Evolutionary conservation across 2,329 filamentous ascomycete species (phyloP), one percentile per base, ranked within the genome.

Genomic region (Arthrobotrys sphaeroides): DNA sequence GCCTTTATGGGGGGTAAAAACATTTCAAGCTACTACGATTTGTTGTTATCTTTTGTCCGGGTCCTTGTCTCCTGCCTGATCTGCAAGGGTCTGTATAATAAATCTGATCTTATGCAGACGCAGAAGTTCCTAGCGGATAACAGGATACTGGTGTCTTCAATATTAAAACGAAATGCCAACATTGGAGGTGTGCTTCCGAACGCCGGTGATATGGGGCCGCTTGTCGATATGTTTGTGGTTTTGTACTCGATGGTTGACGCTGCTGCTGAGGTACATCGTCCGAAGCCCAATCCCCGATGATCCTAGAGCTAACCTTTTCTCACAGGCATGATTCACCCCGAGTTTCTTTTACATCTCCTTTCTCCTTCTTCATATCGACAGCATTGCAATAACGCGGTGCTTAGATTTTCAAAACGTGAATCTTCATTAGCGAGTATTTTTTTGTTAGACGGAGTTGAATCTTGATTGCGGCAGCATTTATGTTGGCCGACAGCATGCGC

Each of bases 101-200:
- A 89, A 67, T 86, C 88, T 73, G 88, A 88, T 1, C 83, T 94
- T 42, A 87, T 90, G 42, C 91, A 94, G 81, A 93, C 90, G 0
- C 88, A 91, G 67, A 86, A 86, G 36, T 99, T 99, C 83, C 84
- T 99, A 73, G 87, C 87, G 4, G 91, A 95, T 78, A 93, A 97
- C 82, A 87, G 94, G 77, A 89, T 90, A 82, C 89, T 94, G 68
- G 92, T 98, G 79, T 89, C 95, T 77, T 91, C 93, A 49, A 90
- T 96, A 18, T 91, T 99, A 80, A 99, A 99, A 84, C 87, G 93
- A 78, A 92, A 91, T 79, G 92, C 92, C 0, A 91, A 91, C 53
- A 91, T 96, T 68, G 91, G 91, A 16, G 83, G 84, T 40, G 82
- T 83, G 33, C 81, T 82, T 3, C 81, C 82, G 33, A 82, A 83